phyloP scores from a whole-genome alignment of 2,329 filamentous ascomycete species.

The Ophiostoma piceae region DNA sequence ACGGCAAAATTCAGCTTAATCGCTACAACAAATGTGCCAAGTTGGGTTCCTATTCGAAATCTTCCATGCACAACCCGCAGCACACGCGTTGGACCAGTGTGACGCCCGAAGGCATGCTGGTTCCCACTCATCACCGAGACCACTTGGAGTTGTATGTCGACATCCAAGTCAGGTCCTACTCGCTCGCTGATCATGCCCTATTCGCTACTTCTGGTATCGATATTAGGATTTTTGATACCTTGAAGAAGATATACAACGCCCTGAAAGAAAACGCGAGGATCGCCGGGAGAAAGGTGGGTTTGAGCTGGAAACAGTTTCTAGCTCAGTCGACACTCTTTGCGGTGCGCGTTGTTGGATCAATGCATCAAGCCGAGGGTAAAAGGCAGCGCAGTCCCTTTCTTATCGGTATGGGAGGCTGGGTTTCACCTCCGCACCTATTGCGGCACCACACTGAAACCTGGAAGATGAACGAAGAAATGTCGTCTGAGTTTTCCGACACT shows the following conservation, averaged over 20 bases:
- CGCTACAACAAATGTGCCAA: neutral
- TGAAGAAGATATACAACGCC: neutral
- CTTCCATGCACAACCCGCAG: neutral
- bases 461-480: neutral
- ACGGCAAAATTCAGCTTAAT: neutral
- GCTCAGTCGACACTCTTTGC: neutral
- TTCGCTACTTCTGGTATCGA: neutral
- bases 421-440: neutral
- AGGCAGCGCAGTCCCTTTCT: neutral
- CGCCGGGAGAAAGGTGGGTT: neutral
- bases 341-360: neutral
- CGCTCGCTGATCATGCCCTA: neutral
- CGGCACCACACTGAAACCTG: neutral
- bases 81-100: neutral
- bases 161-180: neutral
- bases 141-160: neutral
- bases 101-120: neutral
- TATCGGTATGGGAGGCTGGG: constrained; percentile 4
- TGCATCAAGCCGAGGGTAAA: neutral
- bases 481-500: neutral
- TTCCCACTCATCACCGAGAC: neutral
- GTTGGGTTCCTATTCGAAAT: no score
- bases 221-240: neutral
- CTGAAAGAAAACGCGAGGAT: neutral
- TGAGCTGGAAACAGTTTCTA: neutral